Evolutionary conservation across 2,329 filamentous ascomycete genomes (phyloP).

Genomic region (Alternaria dauci): DNA sequence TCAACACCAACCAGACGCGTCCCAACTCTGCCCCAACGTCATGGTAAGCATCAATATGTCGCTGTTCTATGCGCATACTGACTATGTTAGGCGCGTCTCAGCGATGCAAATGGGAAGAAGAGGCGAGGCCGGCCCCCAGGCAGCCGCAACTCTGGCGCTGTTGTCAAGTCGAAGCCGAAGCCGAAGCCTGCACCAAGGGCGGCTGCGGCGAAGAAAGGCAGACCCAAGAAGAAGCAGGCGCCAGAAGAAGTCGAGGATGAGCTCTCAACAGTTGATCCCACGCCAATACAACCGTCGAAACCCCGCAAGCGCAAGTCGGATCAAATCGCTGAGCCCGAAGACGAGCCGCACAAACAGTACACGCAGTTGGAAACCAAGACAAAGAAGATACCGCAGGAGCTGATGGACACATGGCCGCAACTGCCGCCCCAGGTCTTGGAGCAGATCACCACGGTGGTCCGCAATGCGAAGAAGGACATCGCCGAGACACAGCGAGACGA

Average conservation of each 20-base stretch:
- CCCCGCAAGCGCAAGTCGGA: slow-evolving; percentile 37
- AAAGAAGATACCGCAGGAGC: slow-evolving; percentile 48
- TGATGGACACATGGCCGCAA: slow-evolving; percentile 60
- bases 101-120: slow-evolving; percentile 24
- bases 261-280: slow-evolving; percentile 9
- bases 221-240: slow-evolving; percentile 22
- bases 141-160: slow-evolving; percentile 27
- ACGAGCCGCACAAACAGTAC: slow-evolving; percentile 35
- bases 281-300: slow-evolving; percentile 8
- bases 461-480: slow-evolving; percentile 68
- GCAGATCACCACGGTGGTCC: slow-evolving; percentile 64
- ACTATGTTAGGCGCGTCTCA: slow-evolving; percentile 35
- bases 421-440: slow-evolving; percentile 64
- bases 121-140: slow-evolving; percentile 38
- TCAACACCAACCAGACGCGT: slow-evolving; percentile 25
- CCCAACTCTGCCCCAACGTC: slow-evolving; percentile 31
- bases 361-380: slow-evolving; percentile 47
- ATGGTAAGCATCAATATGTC: slow-evolving; percentile 36
- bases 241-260: slow-evolving; percentile 24
- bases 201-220: slow-evolving; percentile 15
- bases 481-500: slow-evolving; percentile 63
- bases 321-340: slow-evolving; percentile 29
- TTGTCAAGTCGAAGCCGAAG: not conserved
- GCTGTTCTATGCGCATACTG: slow-evolving; percentile 12
- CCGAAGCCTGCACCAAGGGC: slow-evolving; percentile 25